These are phyloP conservation scores for Sporobolus alterniflorus DNA, from an alignment of 202 grass and related monocot genomes.

Conservation along the genomic window DNA sequence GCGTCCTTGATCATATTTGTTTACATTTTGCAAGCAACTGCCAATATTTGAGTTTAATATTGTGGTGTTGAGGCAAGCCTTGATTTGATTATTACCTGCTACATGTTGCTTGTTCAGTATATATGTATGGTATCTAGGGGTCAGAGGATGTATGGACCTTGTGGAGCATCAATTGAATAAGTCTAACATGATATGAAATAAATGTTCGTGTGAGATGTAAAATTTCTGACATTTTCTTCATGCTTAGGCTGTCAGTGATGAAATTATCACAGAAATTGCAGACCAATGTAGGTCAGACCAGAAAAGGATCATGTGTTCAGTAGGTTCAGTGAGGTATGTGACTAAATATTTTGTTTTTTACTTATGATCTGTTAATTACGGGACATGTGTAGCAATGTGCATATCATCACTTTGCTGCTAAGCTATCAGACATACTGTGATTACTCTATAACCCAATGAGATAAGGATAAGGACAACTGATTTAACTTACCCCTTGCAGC, in stretches of 20 bases:
- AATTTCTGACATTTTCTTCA: constrained; percentile 8
- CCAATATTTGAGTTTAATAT: neutral
- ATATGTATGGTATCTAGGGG: neutral
- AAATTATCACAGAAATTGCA: constrained; percentile 83
- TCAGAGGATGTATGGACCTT: neutral
- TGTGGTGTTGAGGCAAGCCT: neutral
- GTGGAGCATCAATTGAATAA: neutral
- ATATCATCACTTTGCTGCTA: neutral
- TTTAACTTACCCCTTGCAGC: neutral
- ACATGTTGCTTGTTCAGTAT: neutral
- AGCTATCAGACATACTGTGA: neutral
- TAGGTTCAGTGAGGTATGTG: constrained; percentile 68
- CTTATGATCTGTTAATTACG: neutral
- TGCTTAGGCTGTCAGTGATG: constrained; percentile 74
- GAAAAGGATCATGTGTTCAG: constrained; percentile 64
- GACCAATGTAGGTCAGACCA: constrained; percentile 69
- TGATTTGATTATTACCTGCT: neutral
- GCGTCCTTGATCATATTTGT: neutral
- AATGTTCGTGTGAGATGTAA: neutral
- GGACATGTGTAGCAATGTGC: neutral
- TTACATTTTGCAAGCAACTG: neutral
- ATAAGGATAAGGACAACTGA: neutral
- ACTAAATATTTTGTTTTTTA: constrained; percentile 17
- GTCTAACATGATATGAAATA: neutral
- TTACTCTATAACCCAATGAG: neutral